phyloP scores from a whole-genome alignment of 2,329 filamentous ascomycete species.

The Fusarium illudens region DNA sequence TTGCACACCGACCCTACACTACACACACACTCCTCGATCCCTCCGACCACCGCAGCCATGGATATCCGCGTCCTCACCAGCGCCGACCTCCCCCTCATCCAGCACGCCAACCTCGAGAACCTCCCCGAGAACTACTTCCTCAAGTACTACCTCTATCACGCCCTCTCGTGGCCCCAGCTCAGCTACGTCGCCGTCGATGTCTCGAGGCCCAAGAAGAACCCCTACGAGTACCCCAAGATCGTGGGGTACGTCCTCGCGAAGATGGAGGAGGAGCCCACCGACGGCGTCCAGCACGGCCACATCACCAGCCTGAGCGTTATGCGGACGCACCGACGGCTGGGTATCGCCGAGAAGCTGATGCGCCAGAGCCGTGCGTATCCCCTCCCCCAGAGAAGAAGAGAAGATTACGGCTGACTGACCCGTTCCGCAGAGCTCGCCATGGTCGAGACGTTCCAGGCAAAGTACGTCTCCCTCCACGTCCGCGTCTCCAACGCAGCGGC shows the following conservation, averaged over 20 bases:
- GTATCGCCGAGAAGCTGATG: constrained; percentile 98
- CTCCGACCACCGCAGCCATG: constrained; percentile 63
- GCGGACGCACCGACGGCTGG: constrained; percentile 90
- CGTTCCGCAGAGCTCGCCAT: constrained; percentile 80
- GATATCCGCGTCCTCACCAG: constrained; percentile 88
- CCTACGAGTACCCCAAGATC: constrained; percentile 93
- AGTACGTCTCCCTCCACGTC: constrained; percentile 96
- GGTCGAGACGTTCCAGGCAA: constrained; percentile 91
- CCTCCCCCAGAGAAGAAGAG: background rate
- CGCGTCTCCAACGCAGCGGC: constrained; percentile 93
- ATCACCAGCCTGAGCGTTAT: constrained; percentile 96
- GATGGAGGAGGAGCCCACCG: constrained; percentile 97
- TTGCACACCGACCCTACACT: background rate
- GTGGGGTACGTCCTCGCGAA: constrained; percentile 99
- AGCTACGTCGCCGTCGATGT: constrained; percentile 96
- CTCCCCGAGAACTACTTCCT: constrained; percentile 99
- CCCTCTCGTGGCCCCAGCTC: constrained; percentile 96
- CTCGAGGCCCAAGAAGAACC: constrained; percentile 77
- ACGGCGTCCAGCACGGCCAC: constrained; percentile 92
- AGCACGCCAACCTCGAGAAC: constrained; percentile 99
- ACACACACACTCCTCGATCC: background rate
- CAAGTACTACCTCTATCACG: constrained; percentile 99
- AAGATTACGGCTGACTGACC: background rate
- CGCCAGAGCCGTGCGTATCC: constrained; percentile 82
- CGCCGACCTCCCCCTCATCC: constrained; percentile 88